These are phyloP conservation scores for Anisogramma anomala DNA, from an alignment of 2,329 filamentous ascomycete genomes.

Conservation along the genomic window DNA sequence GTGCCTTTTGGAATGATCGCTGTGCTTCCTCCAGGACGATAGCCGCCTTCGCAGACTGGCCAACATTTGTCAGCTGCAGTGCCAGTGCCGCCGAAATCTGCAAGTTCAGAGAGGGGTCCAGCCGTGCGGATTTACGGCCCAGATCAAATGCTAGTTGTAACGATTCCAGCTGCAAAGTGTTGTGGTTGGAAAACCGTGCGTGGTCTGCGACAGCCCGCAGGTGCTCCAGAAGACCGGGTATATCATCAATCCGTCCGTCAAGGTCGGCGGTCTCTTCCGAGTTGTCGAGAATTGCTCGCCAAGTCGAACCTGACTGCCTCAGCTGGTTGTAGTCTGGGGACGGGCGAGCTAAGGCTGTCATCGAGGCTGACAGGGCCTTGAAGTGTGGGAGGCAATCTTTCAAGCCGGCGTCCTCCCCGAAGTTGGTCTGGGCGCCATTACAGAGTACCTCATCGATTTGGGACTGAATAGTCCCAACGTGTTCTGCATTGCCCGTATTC, in stretches of 20 bases:
- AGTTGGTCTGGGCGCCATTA: constrained; percentile 25
- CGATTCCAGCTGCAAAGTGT: constrained; percentile 33
- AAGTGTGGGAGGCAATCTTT: constrained; percentile 37
- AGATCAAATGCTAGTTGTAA: constrained; percentile 35
- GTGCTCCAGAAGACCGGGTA: constrained; percentile 36
- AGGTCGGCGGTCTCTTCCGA: constrained; percentile 31
- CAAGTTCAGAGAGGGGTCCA: constrained; percentile 3
- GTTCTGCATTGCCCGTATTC: constrained; percentile 33
- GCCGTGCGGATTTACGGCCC: constrained; percentile 23
- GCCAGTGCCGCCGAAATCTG: constrained; percentile 31
- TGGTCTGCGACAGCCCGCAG: constrained; percentile 41
- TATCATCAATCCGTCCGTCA: constrained; percentile 35
- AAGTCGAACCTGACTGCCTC: constrained; percentile 29
- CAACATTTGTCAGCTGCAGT: constrained; percentile 42
- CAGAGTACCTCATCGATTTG: constrained; percentile 29
- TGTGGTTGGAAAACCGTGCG: constrained; percentile 38
- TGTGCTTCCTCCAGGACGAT: constrained; percentile 29
- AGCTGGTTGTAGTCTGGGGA: constrained; percentile 25
- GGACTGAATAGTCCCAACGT: constrained; percentile 27
- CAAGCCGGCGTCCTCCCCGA: constrained; percentile 35
- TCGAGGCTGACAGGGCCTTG: constrained; percentile 32
- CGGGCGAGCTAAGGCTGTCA: constrained; percentile 31
- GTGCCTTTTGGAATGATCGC: constrained; percentile 5
- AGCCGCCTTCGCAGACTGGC: constrained; percentile 38
- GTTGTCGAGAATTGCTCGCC: constrained; percentile 31